These are phyloP conservation scores for Mercurialis annua DNA, from an alignment of 345 rosid genomes.

Conservation along the genomic window DNA sequence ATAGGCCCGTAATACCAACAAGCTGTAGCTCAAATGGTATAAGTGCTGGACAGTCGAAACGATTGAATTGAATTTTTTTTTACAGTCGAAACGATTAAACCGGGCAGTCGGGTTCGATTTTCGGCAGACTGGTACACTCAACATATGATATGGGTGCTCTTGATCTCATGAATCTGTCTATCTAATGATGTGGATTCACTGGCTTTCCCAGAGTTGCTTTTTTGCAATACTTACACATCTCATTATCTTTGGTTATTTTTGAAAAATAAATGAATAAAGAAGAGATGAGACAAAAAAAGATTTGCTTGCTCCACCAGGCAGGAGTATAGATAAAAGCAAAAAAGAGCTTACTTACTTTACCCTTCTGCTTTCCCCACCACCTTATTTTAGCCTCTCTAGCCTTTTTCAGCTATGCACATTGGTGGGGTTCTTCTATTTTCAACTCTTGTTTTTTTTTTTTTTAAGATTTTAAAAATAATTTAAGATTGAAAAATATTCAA, in stretches of 20 bases:
- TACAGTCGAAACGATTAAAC: no score
- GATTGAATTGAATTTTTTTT: no score
- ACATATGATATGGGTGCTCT: background rate
- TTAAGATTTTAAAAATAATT: no score
- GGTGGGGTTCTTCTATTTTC: background rate
- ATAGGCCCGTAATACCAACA: no score
- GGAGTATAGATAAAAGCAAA: conserved; percentile 21
- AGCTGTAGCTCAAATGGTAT: no score
- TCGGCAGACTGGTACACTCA: background rate
- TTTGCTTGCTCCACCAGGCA: no score
- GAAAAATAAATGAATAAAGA: background rate
- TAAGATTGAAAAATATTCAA: no score
- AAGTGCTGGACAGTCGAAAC: no score
- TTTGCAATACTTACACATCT: background rate
- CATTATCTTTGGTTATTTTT: background rate
- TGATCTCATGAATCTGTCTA: background rate
- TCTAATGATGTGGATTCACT: conserved; percentile 14
- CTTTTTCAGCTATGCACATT: conserved; percentile 10
- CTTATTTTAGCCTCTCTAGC: conserved; percentile 10
- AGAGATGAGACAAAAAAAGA: conserved; percentile 25
- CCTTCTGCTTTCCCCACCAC: background rate
- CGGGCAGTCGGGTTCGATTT: no score
- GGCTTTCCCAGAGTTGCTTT: conserved; percentile 8
- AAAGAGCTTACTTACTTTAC: conserved; percentile 5
- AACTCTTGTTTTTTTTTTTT: no score